phyloP scores from a whole-genome alignment of 164 flowering plant genomes.

The Santalum album region DNA sequence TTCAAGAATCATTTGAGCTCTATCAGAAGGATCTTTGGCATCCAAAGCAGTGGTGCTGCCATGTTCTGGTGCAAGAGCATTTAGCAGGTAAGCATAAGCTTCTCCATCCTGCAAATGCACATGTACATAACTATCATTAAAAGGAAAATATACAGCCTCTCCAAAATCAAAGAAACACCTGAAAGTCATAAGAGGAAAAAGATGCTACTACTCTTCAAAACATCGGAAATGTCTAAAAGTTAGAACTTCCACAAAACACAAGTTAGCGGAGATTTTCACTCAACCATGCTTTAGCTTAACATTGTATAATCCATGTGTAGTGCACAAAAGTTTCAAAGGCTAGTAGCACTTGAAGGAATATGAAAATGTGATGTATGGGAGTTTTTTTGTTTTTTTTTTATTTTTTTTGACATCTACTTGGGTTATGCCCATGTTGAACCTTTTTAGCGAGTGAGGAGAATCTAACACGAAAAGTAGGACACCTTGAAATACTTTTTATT shows the following conservation, averaged over 20 bases:
- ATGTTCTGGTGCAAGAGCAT: slow-evolving; percentile 51
- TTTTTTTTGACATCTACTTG: no score
- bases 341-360: no score
- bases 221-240: no score
- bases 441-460: no score
- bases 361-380: no score
- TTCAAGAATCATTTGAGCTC: slow-evolving; percentile 44
- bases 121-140: slow-evolving; percentile 1
- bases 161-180: neutral
- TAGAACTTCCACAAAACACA: neutral
- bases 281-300: neutral
- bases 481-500: no score
- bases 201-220: neutral
- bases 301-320: neutral
- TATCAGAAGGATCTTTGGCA: slow-evolving; percentile 30
- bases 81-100: slow-evolving; percentile 50
- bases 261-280: neutral
- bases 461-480: no score
- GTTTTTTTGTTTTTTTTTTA: no score
- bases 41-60: slow-evolving; percentile 20
- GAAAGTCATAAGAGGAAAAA: neutral
- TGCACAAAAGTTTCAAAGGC: no score
- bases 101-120: slow-evolving; percentile 43
- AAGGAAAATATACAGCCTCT: neutral
- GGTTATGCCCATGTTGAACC: no score